phyloP scores from a whole-genome alignment of 768 basidiomycete genomes.

The Tubosaeta brunneosetosa region DNA sequence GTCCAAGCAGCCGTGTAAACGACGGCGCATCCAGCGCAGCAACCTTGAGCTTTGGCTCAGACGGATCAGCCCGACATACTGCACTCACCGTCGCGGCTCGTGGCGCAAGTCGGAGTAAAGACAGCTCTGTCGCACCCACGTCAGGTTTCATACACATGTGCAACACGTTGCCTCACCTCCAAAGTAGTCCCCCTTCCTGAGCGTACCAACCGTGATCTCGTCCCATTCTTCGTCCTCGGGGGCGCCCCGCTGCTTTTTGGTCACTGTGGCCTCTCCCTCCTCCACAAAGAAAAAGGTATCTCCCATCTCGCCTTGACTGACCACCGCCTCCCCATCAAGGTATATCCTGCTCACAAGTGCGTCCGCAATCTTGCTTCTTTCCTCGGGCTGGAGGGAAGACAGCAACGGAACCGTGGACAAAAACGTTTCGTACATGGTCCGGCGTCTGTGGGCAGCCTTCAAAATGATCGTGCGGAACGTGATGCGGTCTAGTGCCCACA shows the following conservation, averaged over 20 bases:
- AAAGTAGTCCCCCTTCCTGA: constrained; percentile 95
- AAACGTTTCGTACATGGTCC: constrained; percentile 97
- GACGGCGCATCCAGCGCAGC: constrained; percentile 90
- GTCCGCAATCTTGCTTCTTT: constrained; percentile 96
- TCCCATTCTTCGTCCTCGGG: constrained; percentile 50
- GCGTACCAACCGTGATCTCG: constrained; percentile 68
- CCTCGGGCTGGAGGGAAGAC: constrained; percentile 77
- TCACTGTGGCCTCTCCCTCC: constrained; percentile 85
- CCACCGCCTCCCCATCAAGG: constrained; percentile 81
- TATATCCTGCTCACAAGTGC: constrained; percentile 83
- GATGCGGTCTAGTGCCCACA: constrained; percentile 96
- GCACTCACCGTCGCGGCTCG: constrained; percentile 97
- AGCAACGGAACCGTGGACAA: constrained; percentile 86
- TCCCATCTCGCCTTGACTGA: constrained; percentile 90
- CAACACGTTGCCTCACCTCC: constrained; percentile 61
- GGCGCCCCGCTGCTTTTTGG: constrained; percentile 56
- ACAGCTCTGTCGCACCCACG: constrained; percentile 62
- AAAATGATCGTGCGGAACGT: constrained; percentile 98
- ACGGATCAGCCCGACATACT: constrained; percentile 39
- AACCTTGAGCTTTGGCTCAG: constrained; percentile 73
- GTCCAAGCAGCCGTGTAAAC: constrained; percentile 91
- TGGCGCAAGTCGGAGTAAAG: constrained; percentile 81
- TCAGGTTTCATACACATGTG: constrained; percentile 2
- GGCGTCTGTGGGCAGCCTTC: constrained; percentile 82
- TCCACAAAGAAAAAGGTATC: constrained; percentile 98